Evolutionary conservation across 2,329 filamentous ascomycete species (phyloP), one percentile per base, ranked within the genome.

Genomic region (Sporothrix globosa): DNA sequence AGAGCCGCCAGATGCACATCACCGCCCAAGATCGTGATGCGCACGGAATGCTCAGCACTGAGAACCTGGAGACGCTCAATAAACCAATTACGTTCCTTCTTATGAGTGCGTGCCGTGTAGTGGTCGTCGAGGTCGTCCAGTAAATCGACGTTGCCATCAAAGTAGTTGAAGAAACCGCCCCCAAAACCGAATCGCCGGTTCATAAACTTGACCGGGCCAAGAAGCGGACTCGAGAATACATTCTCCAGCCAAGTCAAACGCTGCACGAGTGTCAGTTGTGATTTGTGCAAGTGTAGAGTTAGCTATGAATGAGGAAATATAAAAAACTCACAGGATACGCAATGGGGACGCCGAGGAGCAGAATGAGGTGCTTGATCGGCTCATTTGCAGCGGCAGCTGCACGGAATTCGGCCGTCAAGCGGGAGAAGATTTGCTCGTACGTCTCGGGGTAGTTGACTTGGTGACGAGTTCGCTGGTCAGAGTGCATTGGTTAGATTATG

Each of bases 161-260:
- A 97, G 70, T 93, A 87, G 80, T 98, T 98, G 84, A 98, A 97
- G 58, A 97, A 84, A 68, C 89, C 88, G 65, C 93, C 94, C 4
- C 91, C 88, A 58, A 97, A 81, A 70, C 95, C 95, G 74, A 98
- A 97, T 34, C 94, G 88, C 79, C 94, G 92, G 83, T 97, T 96
- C 75, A 97, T 79, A 73, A 98, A 90, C 77, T 93, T 94, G 77
- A 97, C 88, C 0, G 94, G 93, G 0, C 91, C 93, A 77, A 97
- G 94, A 30, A 97, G 75, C 0, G 95, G 94, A 72, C 92, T 96
- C 19, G 87, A 87, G 75, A 98, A 87, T 71, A 97, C 91, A 77
- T 97, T 97, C 79, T 98, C 95, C 4, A 97, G 85, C 95, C 95
- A 97, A n/a, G 94, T 96, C 69, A 97, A 85, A 75, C 95, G 92